Conservation (phyloP, 306 rosid genomes). For the Cicer chorassanicum region DNA sequence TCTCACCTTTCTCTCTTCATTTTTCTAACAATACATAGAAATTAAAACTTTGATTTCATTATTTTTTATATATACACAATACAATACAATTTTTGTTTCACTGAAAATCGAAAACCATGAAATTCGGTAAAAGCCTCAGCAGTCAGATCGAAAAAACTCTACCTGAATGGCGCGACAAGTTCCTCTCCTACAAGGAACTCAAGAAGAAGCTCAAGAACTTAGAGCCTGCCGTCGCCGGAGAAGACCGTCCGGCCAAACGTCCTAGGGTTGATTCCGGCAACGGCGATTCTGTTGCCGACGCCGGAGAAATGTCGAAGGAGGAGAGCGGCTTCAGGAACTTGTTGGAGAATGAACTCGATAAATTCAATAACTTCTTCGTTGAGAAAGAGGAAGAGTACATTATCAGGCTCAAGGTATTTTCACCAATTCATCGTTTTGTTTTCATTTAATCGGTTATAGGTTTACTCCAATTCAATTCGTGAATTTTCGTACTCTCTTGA, state of each 20-base stretch:
- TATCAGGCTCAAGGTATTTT: constrained; percentile 80
- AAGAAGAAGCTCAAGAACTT: constrained; percentile 85
- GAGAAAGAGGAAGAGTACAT: constrained; percentile 97
- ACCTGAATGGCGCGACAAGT: constrained; percentile 97
- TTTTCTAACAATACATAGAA: neutral
- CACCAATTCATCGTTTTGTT: neutral
- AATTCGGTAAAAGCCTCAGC: constrained; percentile 91
- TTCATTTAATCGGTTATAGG: neutral
- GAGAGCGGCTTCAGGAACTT: constrained; percentile 69
- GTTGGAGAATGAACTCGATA: constrained; percentile 88
- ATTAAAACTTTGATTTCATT: neutral
- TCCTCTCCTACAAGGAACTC: constrained; percentile 89
- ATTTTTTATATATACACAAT: neutral
- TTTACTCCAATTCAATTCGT: neutral
- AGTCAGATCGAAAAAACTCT: constrained; percentile 87
- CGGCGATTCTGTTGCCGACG: neutral
- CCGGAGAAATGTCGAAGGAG: constrained; percentile 59
- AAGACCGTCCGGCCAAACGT: constrained; percentile 63
- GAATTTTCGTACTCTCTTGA: constrained; percentile 4
- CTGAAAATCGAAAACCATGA: constrained; percentile 53
- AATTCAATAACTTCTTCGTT: constrained; percentile 87
- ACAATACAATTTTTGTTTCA: neutral
- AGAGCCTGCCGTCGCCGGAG: constrained; percentile 52
- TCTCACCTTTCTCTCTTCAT: neutral
- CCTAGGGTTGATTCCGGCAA: constrained; percentile 47